Evolutionary conservation across 495 filamentous ascomycete species (phyloP).

Genomic region (Rhypophila decipiens): DNA sequence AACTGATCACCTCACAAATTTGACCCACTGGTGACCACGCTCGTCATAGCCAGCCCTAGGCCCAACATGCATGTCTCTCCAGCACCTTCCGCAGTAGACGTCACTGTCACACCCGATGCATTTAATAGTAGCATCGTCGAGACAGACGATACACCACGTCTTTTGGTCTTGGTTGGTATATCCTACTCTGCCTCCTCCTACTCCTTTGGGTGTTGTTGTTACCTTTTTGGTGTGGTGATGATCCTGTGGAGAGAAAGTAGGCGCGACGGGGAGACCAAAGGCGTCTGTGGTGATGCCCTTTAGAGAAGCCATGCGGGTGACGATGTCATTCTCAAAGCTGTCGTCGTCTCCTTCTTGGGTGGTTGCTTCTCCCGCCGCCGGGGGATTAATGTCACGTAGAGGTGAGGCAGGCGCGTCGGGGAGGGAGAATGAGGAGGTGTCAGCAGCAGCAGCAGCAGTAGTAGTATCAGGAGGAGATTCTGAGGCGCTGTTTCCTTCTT

Average conservation of each 20-base stretch:
- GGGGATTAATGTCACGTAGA: background rate
- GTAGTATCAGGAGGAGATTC: too few species aligned
- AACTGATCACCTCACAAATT: slow-evolving; percentile 20
- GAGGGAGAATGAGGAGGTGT: background rate
- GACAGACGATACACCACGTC: slow-evolving; percentile 66
- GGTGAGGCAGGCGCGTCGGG: background rate
- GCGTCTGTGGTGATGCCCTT: slow-evolving; percentile 23
- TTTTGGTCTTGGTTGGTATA: slow-evolving; percentile 59
- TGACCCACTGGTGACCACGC: slow-evolving; percentile 42
- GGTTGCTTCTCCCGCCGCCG: slow-evolving; percentile 3
- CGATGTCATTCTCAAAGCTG: slow-evolving; percentile 33
- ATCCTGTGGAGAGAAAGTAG: slow-evolving; percentile 43
- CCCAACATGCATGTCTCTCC: slow-evolving; percentile 62
- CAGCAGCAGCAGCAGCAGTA: background rate
- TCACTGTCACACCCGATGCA: slow-evolving; percentile 62
- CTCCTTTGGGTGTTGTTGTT: too few species aligned
- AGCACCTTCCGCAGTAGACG: slow-evolving; percentile 60
- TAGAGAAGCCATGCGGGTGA: slow-evolving; percentile 35
- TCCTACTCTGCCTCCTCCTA: too few species aligned
- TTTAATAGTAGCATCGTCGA: slow-evolving; percentile 54
- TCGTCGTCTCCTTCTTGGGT: background rate
- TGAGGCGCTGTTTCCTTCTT: too few species aligned
- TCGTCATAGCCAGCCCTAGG: slow-evolving; percentile 51
- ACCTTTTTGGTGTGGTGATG: slow-evolving; percentile 6
- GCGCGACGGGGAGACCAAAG: slow-evolving; percentile 47